Percentiles rank a stretch among this genome's conserved stretches.
Conservation (phyloP, 2,329 filamentous ascomycete genomes). For the Hirsutella rhossiliensis region DNA sequence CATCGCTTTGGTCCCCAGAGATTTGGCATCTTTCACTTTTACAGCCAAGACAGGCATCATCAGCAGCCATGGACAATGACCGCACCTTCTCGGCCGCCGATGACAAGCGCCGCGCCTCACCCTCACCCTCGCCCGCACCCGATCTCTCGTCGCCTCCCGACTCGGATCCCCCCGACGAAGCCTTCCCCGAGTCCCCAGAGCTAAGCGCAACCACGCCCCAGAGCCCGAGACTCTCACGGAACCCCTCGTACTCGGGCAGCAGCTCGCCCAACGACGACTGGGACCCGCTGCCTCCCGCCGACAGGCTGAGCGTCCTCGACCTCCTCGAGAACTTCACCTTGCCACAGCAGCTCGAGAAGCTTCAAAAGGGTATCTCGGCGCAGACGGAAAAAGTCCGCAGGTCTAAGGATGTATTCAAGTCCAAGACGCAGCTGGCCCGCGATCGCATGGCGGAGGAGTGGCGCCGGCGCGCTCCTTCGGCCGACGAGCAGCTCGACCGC, state of each 20-base stretch:
- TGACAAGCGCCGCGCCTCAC: not conserved
- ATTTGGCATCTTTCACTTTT: no score
- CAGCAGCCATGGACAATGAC: no score
- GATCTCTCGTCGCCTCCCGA: conserved; percentile 26
- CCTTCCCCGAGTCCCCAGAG: conserved; percentile 36
- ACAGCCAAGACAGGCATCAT: no score
- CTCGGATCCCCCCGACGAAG: conserved; percentile 26
- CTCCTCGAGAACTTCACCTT: conserved; percentile 88
- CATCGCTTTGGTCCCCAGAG: no score
- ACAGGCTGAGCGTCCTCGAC: conserved; percentile 84
- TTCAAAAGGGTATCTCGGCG: conserved; percentile 69
- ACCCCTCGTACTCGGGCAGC: conserved; percentile 70
- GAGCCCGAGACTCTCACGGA: conserved; percentile 56
- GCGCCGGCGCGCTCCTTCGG: conserved; percentile 72
- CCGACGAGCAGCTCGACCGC: conserved; percentile 85
- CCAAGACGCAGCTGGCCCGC: conserved; percentile 64
- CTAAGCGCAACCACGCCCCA: conserved; percentile 31
- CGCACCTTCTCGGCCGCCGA: not conserved
- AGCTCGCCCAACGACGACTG: conserved; percentile 83
- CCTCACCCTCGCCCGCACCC: conserved; percentile 31
- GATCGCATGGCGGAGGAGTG: conserved; percentile 88
- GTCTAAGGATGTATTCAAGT: conserved; percentile 70
- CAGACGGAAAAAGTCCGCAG: conserved; percentile 78
- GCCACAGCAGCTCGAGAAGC: conserved; percentile 79
- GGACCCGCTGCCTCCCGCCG: conserved; percentile 76